These are phyloP conservation scores for Mycena leptocephala DNA, from an alignment of 768 basidiomycete species.

Conservation along the genomic window DNA sequence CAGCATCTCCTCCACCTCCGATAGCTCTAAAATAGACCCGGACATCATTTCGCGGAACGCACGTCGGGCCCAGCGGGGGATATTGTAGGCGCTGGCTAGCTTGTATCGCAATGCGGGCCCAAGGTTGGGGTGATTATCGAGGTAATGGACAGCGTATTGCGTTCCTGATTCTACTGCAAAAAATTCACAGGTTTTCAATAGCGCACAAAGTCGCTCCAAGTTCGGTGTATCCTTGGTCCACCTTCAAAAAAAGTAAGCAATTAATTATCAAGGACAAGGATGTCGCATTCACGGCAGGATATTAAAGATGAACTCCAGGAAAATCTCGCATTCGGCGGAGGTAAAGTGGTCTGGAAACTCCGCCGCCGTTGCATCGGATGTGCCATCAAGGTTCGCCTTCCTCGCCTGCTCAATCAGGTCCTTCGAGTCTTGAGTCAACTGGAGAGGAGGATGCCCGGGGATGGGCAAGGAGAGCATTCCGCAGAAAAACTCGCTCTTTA, in stretches of 20 bases:
- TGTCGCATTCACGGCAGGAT: background rate
- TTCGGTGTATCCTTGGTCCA: background rate
- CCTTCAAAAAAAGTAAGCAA: background rate
- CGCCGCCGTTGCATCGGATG: background rate
- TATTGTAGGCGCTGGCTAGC: background rate
- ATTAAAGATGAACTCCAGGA: conserved; percentile 17
- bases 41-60: conserved; percentile 12
- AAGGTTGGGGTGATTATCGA: background rate
- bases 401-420: background rate
- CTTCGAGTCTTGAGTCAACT: background rate
- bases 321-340: background rate
- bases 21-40: background rate
- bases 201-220: background rate
- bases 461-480: background rate
- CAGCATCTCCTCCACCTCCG: background rate
- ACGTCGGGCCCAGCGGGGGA: background rate
- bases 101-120: background rate
- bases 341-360: background rate
- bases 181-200: conserved; percentile 4
- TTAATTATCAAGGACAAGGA: background rate
- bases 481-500: background rate
- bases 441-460: background rate
- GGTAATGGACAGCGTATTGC: conserved; percentile 3
- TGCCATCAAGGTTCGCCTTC: background rate
- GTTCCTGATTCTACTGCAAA: conserved; percentile 1